These are phyloP conservation scores for Vararia minispora DNA, from an alignment of 768 basidiomycete genomes.

Conservation along the genomic window DNA sequence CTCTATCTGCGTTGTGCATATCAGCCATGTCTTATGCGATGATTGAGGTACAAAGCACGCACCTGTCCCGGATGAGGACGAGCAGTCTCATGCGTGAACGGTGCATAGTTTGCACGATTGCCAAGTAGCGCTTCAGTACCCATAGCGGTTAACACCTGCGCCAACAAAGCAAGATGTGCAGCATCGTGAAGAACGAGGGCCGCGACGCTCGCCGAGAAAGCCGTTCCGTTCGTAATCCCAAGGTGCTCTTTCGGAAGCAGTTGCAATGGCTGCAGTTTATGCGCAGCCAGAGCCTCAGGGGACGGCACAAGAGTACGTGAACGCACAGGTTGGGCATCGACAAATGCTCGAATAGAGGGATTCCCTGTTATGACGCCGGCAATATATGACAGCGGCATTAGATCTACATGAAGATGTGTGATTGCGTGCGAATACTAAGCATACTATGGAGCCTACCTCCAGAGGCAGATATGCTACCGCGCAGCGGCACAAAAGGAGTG, in stretches of 20 bases:
- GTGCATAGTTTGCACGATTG: constrained; percentile 56
- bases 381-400: too few species aligned
- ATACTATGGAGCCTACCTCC: constrained; percentile 39
- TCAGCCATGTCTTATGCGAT: too few species aligned
- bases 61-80: constrained; percentile 80
- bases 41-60: too few species aligned
- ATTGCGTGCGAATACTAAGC: neutral
- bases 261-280: constrained; percentile 49
- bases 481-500: constrained; percentile 67
- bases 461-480: constrained; percentile 72
- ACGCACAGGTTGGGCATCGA: constrained; percentile 34
- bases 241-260: constrained; percentile 68
- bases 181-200: constrained; percentile 62
- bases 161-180: constrained; percentile 47
- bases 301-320: constrained; percentile 39
- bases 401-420: too few species aligned
- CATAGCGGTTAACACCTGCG: constrained; percentile 72
- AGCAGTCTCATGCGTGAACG: constrained; percentile 62
- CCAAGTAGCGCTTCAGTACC: constrained; percentile 73
- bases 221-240: constrained; percentile 73
- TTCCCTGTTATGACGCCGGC: constrained; percentile 71
- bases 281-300: constrained; percentile 40
- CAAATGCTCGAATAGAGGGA: constrained; percentile 60
- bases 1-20: too few species aligned
- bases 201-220: constrained; percentile 66